phyloP scores from a whole-genome alignment of 352 stramenopile genomes.

The Globisporangium spinosum region DNA sequence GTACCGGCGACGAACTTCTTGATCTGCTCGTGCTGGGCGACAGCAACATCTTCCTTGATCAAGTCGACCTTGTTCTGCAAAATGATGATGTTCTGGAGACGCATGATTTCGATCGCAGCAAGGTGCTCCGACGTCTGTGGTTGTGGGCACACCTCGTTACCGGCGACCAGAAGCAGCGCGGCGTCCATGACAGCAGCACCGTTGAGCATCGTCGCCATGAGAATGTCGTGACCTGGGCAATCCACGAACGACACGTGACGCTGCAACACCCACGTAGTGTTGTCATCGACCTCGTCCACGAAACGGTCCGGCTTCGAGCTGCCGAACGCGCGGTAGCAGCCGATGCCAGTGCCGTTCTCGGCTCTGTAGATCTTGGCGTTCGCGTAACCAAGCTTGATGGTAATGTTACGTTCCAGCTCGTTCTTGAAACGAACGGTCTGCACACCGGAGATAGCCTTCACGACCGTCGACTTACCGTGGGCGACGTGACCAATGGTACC shows the following conservation, averaged over 20 bases:
- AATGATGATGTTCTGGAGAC: constrained; percentile 99
- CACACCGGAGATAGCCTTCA: constrained; percentile 99
- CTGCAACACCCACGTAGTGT: constrained; percentile 89
- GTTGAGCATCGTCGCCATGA: constrained; percentile 99
- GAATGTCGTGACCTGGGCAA: constrained; percentile 99
- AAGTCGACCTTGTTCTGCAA: constrained; percentile 99
- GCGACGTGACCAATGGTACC: constrained; percentile 99
- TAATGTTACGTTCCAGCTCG: constrained; percentile 99
- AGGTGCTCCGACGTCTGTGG: constrained; percentile 99
- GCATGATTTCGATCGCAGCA: constrained; percentile 99
- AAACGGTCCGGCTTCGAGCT: constrained; percentile 88
- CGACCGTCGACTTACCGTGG: constrained; percentile 99
- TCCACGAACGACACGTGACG: constrained; percentile 99
- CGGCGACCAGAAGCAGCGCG: constrained; percentile 96
- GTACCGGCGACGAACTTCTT: constrained; percentile 90
- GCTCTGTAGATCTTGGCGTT: constrained; percentile 99
- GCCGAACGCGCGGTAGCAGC: constrained; percentile 87
- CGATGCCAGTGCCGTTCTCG: constrained; percentile 76
- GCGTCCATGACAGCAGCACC: constrained; percentile 99
- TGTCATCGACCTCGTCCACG: constrained; percentile 83
- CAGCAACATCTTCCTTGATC: constrained; percentile 97
- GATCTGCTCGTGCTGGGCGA: constrained; percentile 97
- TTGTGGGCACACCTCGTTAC: constrained; percentile 98
- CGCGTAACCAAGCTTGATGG: constrained; percentile 99
- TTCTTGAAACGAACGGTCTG: constrained; percentile 98